phyloP scores from a whole-genome alignment of 2,329 filamentous ascomycete species.

The Zymoseptoria passerinii region DNA sequence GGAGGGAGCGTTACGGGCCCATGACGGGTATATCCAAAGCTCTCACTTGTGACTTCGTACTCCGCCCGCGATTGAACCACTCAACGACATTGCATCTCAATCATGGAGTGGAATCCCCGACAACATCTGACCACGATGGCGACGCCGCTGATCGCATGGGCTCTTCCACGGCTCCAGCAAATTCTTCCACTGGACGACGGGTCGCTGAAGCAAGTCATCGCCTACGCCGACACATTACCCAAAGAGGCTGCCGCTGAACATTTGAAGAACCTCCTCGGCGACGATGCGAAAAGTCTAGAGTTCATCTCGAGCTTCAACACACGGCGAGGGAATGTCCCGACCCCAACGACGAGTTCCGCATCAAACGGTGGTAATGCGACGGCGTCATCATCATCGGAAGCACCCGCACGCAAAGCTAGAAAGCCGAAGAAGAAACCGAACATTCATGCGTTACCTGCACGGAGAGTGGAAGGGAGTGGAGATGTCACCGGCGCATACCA shows the following conservation, averaged over 20 bases:
- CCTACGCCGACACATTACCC: conserved; percentile 69
- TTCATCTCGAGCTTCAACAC: conserved; percentile 71
- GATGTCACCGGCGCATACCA: conserved; percentile 62
- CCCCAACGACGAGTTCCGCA: conserved; percentile 1
- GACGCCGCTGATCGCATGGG: conserved; percentile 40
- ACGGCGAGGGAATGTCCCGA: conserved; percentile 38
- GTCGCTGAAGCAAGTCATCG: conserved; percentile 73
- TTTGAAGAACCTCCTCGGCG: conserved; percentile 79
- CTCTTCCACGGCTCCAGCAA: conserved; percentile 62
- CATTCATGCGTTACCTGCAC: conserved; percentile 31
- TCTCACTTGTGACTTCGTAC: not conserved
- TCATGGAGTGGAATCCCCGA: not conserved
- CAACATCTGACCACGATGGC: conserved; percentile 13
- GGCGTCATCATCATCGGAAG: conserved; percentile 14
- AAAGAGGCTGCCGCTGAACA: conserved; percentile 73
- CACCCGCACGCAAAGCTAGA: conserved; percentile 11
- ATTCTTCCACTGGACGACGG: conserved; percentile 79
- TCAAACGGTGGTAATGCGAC: conserved; percentile 4
- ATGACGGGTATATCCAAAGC: not conserved
- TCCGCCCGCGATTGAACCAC: not conserved
- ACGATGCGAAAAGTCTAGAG: conserved; percentile 65
- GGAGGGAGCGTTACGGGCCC: not conserved
- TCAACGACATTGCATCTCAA: not conserved
- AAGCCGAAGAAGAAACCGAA: conserved; percentile 37
- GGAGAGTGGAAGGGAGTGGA: conserved; percentile 50